Evolutionary conservation across 1,284 basidiomycete genomes (phyloP), one percentile per base, ranked within the genome.

Genomic region (Moesziomyces sp.): DNA sequence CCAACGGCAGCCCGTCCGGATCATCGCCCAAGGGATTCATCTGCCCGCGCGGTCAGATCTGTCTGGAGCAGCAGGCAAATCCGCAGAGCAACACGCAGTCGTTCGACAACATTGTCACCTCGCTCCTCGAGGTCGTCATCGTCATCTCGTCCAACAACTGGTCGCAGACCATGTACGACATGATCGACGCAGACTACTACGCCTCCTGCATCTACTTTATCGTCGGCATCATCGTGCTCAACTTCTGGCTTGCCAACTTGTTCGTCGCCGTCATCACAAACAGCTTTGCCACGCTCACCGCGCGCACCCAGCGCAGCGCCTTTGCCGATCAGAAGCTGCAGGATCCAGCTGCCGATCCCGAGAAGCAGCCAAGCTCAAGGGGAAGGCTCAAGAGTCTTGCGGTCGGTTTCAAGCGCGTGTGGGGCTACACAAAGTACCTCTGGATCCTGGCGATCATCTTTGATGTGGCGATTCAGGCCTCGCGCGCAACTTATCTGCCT

Each of bases 191-290:
- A 2, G 96, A 99, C 83, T 96, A 92, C 85, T 93, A 92, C 81
- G 85, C 91, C 8, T 93, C 94, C 0, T 91, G 89, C 76, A 86
- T 94, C 69, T 98, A 94, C 86, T 98, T 94, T 86, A 91, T 98
- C 75, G 85, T 91, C 56, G 91, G 90, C 30, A 65, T 84, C 49
- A 77, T 84, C 59, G 51, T 80, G 50, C 70, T 82, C 61, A 83
- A 82, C 69, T 84, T 84, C 46, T 84, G 80, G 81, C 73, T 97
- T 59, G 91, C 96, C 87, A 96, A 97, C 83, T 85, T 97, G 63
- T 93, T 97, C 83, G 93, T 98, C 63, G 96, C 95, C 30, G 95
- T 98, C 46, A 97, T 98, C 76, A 94, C 94, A 46, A 93, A 94
- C 84, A 94, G 93, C 0, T 99, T 99, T 84, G 91, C 90, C 24